Base-by-base conservation (phyloP, 768 basidiomycete genomes). In the Agrocybe pediades region DNA sequence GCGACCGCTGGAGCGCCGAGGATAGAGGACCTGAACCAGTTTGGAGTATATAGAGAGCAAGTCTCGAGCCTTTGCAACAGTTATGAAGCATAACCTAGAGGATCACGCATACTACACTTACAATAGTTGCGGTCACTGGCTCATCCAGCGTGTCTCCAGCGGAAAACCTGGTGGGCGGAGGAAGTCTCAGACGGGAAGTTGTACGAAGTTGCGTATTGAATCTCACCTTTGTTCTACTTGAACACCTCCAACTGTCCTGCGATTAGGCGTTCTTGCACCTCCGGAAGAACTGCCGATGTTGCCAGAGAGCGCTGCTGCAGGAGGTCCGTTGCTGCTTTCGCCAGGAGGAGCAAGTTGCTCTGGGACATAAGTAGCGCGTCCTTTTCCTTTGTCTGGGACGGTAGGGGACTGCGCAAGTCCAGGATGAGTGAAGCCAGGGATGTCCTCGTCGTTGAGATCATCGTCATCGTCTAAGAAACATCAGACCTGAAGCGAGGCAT, bases 11-110 rank as follows among this genome's bases (percentile, higher is more conserved):
- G 86, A 76, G 56, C 82, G 81, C 51, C 89, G 84, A 8, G 96
- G 96, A 61, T 95, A 95, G 29, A 98, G 75, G 7, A 98, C 96
- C 74, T 98, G 96, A 1, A 96, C 78, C 2, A 98, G 79, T 71
- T 98, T 98, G 23, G 86, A 79, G 66, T 95, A 95, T 57, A 98
- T 95, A 0, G 95, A 97, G 15, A 87, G 64, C 20, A 97, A 73
- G 67, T 98, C 95, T 41, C 95, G 87, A 63, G 85, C 84, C 95
- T 98, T 60, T 7, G 52, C 20, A 25, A 2, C 30, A 44, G 5
- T 13, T 11, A 51, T 54, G 19, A 42, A 41, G 42, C 17, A 29
- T n/a, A 19, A 23, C 20, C 16, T 7, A 17, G 27, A 13, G 19
- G 16, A 17, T 26, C 25, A 21, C 3, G 9, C 16, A 51, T 15